phyloP scores from a whole-genome alignment of 2,329 filamentous ascomycete species.

The Lecanosticta acicola region DNA sequence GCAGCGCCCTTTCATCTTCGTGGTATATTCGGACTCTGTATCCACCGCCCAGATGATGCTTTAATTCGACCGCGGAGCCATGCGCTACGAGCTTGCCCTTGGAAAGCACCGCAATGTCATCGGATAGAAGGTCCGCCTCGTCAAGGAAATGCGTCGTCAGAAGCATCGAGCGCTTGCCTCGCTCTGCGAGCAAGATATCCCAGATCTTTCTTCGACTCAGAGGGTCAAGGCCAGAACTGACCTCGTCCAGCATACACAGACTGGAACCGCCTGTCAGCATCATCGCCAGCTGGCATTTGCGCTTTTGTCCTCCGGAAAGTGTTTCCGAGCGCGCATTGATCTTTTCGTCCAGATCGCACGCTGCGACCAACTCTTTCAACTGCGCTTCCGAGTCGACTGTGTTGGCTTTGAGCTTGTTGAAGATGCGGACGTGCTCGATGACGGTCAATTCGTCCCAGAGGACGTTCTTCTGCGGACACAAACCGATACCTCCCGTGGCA shows the following conservation, averaged over 20 bases:
- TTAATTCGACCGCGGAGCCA: conserved; percentile 80
- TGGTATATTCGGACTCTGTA: conserved; percentile 75
- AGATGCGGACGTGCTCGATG: conserved; percentile 73
- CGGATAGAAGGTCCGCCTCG: conserved; percentile 82
- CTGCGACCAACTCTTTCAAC: conserved; percentile 58
- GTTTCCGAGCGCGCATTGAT: conserved; percentile 66
- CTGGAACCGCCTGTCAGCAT: conserved; percentile 88
- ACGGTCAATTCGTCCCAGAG: conserved; percentile 84
- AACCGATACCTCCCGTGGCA: conserved; percentile 69
- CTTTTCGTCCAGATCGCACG: conserved; percentile 73
- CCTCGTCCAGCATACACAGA: conserved; percentile 87
- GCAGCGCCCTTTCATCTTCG: conserved; percentile 33
- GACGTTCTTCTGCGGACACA: conserved; percentile 88
- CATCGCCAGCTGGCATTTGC: conserved; percentile 87
- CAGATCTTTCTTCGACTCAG: conserved; percentile 83
- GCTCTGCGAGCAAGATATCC: conserved; percentile 84
- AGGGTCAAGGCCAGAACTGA: conserved; percentile 82
- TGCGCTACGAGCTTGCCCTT: conserved; percentile 76
- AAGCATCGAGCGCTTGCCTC: conserved; percentile 74
- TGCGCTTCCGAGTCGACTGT: conserved; percentile 56
- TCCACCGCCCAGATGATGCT: conserved; percentile 73
- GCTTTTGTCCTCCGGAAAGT: conserved; percentile 83
- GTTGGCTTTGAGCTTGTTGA: conserved; percentile 69
- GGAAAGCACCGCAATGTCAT: conserved; percentile 82
- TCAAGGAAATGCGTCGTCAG: conserved; percentile 92